Percentiles rank a stretch among this genome's conserved stretches.
Conservation (phyloP, 2,329 filamentous ascomycete genomes). For the Trichoderma arundinaceum region DNA sequence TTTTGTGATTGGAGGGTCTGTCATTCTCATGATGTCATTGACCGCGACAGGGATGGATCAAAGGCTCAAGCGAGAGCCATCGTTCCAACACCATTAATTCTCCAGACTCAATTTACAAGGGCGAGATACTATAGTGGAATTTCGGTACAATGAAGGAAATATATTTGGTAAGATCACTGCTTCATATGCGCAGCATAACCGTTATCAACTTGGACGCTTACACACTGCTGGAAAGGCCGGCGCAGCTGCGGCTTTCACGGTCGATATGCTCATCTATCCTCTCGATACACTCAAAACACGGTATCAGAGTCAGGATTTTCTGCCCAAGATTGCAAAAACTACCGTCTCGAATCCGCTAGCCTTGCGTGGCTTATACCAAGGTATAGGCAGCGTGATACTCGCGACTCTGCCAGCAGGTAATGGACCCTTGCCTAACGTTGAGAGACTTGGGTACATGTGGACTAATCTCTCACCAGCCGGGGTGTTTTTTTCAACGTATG, state of each 20-base stretch:
- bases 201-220: neutral
- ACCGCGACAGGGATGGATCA: no score
- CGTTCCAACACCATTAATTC: neutral
- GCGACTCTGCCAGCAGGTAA: slow-evolving; percentile 86
- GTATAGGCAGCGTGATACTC: slow-evolving; percentile 81
- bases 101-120: neutral
- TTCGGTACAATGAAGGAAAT: slow-evolving; percentile 37
- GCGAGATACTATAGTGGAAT: neutral
- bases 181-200: neutral
- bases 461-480: slow-evolving; percentile 61
- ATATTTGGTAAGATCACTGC: slow-evolving; percentile 40
- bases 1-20: neutral
- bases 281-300: slow-evolving; percentile 90
- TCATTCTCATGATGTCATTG: slow-evolving; percentile 22
- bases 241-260: slow-evolving; percentile 81
- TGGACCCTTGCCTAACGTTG: slow-evolving; percentile 28
- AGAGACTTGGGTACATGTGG: no score
- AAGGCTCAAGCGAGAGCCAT: neutral
- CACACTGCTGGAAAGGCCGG: slow-evolving; percentile 65
- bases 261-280: slow-evolving; percentile 85
- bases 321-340: slow-evolving; percentile 65
- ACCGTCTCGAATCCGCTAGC: slow-evolving; percentile 59
- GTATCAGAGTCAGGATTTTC: slow-evolving; percentile 78
- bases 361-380: slow-evolving; percentile 82
- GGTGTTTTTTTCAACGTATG: slow-evolving; percentile 89